These are phyloP conservation scores for Dictyostelium intermedium DNA, from an alignment of 78 protist species.

Conservation along the genomic window DNA sequence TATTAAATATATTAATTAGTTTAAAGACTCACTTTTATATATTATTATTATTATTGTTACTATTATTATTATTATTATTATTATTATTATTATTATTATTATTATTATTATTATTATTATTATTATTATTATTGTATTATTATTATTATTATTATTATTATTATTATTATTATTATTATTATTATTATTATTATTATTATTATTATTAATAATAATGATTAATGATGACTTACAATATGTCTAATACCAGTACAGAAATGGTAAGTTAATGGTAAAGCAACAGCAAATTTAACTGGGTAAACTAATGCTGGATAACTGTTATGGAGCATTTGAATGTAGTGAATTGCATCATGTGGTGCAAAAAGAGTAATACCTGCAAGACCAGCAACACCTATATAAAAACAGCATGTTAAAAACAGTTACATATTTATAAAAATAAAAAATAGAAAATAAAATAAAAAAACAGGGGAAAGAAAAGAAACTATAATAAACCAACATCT, in stretches of 20 bases:
- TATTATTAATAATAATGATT: neutral
- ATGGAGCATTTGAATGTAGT: constrained; percentile 26
- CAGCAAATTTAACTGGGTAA: constrained; percentile 32
- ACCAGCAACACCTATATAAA: constrained; percentile 18
- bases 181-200: neutral
- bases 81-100: too few relatives aligned
- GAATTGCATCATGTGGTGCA: constrained; percentile 49
- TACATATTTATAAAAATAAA: too few relatives aligned
- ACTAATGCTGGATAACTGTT: constrained; percentile 14
- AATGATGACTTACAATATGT: constrained; percentile 29
- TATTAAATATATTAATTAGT: neutral
- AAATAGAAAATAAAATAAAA: too few relatives aligned
- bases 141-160: neutral
- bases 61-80: neutral
- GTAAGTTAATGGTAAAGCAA: constrained; percentile 54
- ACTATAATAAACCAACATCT: neutral
- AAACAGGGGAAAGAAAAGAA: too few relatives aligned
- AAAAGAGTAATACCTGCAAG: constrained; percentile 5
- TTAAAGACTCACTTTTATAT: neutral
- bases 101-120: too few relatives aligned
- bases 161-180: neutral
- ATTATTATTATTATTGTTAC: neutral
- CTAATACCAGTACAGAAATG: constrained; percentile 55
- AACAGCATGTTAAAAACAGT: too few relatives aligned
- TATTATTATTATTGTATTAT: neutral